Percentiles rank a stretch among this genome's conserved stretches.
phyloP scores from a whole-genome alignment of 106 monocot species.

The Gastrodia elata region DNA sequence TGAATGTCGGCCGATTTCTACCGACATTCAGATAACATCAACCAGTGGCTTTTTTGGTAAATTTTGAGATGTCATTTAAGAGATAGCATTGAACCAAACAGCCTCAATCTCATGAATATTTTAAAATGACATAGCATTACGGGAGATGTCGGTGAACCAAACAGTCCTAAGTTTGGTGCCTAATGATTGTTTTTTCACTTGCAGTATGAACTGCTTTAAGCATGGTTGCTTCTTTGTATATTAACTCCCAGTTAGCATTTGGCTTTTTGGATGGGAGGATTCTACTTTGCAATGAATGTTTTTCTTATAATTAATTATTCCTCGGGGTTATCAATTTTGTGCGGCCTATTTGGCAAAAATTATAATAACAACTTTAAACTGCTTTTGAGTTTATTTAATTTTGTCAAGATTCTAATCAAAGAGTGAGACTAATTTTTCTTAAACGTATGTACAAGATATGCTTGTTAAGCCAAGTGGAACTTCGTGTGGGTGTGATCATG shows the following conservation, averaged over 20 bases:
- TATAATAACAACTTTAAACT: no score
- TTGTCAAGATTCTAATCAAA: background rate
- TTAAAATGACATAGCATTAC: no score
- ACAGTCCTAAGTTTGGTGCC: background rate
- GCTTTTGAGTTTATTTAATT: background rate
- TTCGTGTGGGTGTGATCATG: background rate
- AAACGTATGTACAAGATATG: background rate
- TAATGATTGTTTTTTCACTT: background rate
- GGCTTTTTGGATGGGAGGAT: background rate
- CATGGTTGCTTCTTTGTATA: background rate
- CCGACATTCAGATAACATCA: no score
- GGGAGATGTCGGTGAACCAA: no score
- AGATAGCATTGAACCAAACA: no score
- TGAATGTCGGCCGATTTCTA: no score
- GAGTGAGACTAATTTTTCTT: background rate
- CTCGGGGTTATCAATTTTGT: no score
- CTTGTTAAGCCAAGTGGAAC: background rate
- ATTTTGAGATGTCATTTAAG: no score
- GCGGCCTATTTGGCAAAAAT: no score
- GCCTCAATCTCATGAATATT: no score
- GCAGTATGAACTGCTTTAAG: background rate
- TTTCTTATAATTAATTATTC: no score
- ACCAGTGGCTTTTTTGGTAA: no score
- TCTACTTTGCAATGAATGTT: background rate
- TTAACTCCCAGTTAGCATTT: background rate